Evolutionary conservation across 768 basidiomycete species (phyloP), one percentile per base, ranked within the genome.

Genomic region (Rubroboletus pulcherrimus): DNA sequence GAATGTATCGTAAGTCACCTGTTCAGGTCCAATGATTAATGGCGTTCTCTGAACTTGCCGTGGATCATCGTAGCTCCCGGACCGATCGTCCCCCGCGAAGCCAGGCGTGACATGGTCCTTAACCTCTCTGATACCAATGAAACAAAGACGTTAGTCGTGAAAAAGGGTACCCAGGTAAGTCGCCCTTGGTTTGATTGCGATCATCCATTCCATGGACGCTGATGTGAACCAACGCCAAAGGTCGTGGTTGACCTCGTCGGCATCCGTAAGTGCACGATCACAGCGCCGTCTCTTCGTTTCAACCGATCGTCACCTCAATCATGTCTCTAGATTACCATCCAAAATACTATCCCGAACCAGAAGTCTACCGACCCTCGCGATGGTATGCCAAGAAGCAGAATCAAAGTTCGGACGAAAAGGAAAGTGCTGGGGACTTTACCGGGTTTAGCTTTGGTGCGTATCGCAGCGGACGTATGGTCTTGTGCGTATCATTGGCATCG

Each of bases 291-390:
- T 17, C 17, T 29, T 15, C 40, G 4, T 29, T 40, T 6, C 3
- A 30, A 33, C 5, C 14, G 21, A 9, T 14, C 5, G 24, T 40
- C 24, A 63, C 34, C 24, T 7, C 52, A 29, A 29, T 35, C 17
- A 8, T 50, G 21, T 43, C 5, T 37, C 34, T 53, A 76, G 76
- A 73, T 30, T 67, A 74, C 60, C 70, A 74, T 55, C 61, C 73
- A 4, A 60, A 62, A 7, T 66, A 71, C 51, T 73, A 71, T 54
- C 42, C 67, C 5, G 71, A 75, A 5, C 77, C 76, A 6, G 60
- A 68, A 26, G 61, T 64, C 35, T 75, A 67, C 52, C 61, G 65
- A 31, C 76, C 75, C 1, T 70, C 69, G n/a, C 63, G 77, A 41
- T 77, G 76, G 76, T 71, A 73, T 33, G 24, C 47, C 31, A 69